These are phyloP conservation scores for Perkinsus marinus DNA, from an alignment of 169 alveolate species.

Conservation along the genomic window DNA sequence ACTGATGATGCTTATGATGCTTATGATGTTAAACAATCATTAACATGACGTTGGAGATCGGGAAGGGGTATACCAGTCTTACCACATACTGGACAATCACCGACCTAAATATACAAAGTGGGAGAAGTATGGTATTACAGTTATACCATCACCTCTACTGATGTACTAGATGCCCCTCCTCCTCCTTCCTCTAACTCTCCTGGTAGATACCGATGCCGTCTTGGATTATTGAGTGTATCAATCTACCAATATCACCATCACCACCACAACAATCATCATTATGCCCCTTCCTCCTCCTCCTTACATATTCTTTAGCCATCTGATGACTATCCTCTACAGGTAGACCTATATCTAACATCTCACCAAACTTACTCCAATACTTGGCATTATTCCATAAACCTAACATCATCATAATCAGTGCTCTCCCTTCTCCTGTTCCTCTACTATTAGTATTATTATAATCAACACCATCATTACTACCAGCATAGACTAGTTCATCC, in stretches of 20 bases:
- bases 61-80: neutral
- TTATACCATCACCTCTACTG: too few relatives aligned
- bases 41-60: neutral
- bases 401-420: neutral
- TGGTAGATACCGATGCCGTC: too few relatives aligned
- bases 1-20: neutral
- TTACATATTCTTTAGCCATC: neutral
- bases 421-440: too few relatives aligned
- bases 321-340: neutral
- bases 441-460: neutral
- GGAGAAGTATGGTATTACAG: neutral
- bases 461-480: neutral
- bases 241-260: too few relatives aligned
- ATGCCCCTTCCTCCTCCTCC: neutral
- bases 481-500: neutral
- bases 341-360: neutral
- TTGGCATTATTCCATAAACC: neutral
- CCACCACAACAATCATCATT: too few relatives aligned
- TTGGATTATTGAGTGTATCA: neutral
- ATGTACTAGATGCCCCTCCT: too few relatives aligned
- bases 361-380: neutral
- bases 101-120: neutral
- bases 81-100: neutral
- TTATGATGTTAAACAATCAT: neutral
- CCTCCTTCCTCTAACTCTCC: too few relatives aligned